Percentiles rank a stretch among this genome's conserved stretches.
These are phyloP conservation scores for Limonium bicolor DNA, from an alignment of 148 eudicot genomes.

Conservation along the genomic window DNA sequence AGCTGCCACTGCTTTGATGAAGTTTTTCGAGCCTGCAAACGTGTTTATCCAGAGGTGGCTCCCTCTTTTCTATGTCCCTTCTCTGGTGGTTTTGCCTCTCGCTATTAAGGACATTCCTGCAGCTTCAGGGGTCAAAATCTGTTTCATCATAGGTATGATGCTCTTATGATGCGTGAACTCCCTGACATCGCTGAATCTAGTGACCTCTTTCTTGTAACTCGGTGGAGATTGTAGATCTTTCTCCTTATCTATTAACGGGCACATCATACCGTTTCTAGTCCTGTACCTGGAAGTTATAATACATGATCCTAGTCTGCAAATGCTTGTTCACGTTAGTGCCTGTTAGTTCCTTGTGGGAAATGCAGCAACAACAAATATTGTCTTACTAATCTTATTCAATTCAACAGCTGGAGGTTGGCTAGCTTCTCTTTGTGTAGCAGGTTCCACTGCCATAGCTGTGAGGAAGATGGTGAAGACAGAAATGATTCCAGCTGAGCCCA, in stretches of 20 bases:
- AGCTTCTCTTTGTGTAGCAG: conserved; percentile 88
- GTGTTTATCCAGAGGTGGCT: conserved; percentile 97
- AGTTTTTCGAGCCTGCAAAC: conserved; percentile 89
- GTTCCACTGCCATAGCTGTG: conserved; percentile 77
- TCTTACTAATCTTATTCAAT: too few relatives aligned
- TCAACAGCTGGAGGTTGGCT: conserved; percentile 93
- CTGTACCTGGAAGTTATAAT: too few relatives aligned
- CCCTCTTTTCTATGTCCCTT: conserved; percentile 93
- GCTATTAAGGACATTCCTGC: conserved; percentile 88
- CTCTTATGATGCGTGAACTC: neutral
- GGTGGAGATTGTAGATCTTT: too few relatives aligned
- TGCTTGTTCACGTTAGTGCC: too few relatives aligned
- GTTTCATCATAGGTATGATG: conserved; percentile 57
- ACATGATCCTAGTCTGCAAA: too few relatives aligned
- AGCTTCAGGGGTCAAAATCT: conserved; percentile 76
- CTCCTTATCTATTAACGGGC: too few relatives aligned
- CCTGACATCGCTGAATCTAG: too few relatives aligned
- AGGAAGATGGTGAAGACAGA: conserved; percentile 83
- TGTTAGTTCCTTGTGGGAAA: too few relatives aligned
- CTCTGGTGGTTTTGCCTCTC: conserved; percentile 82
- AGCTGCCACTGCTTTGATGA: conserved; percentile 54
- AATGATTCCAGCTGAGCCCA: conserved; percentile 85
- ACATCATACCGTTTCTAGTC: too few relatives aligned
- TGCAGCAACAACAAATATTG: too few relatives aligned
- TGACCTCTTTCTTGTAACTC: too few relatives aligned